Conservation (phyloP, 116 monocot genomes). For the Cymodocea nodosa region DNA sequence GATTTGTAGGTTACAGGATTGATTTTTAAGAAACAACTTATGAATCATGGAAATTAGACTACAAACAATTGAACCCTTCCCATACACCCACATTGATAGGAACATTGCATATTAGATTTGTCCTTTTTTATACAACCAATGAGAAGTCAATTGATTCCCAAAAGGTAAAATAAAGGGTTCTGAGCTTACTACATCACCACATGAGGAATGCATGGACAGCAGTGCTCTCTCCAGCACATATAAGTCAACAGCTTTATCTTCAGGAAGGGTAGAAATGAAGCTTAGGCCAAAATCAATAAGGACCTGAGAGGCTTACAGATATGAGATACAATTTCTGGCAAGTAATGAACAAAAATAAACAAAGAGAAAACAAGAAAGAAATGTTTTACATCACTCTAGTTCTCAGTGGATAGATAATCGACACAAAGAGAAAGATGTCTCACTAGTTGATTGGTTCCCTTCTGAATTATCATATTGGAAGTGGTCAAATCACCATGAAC, state of each 20-base stretch:
- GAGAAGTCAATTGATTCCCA: no score
- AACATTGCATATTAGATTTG: no score
- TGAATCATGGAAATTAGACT: no score
- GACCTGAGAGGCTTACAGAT: conserved; percentile 19
- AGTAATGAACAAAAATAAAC: background rate
- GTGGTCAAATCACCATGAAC: conserved; percentile 92
- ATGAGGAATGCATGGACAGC: conserved; percentile 85
- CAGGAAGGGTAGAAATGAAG: conserved; percentile 74
- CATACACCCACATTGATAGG: no score
- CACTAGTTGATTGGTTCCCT: conserved; percentile 55
- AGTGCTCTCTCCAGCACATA: conserved; percentile 90
- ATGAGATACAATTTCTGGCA: background rate
- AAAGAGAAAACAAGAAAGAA: background rate
- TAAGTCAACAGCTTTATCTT: conserved; percentile 91
- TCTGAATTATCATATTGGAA: conserved; percentile 80
- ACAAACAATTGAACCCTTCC: no score
- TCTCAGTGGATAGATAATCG: background rate
- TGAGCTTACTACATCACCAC: conserved; percentile 50
- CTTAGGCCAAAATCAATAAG: conserved; percentile 90
- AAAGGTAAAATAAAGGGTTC: background rate
- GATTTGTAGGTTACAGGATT: no score
- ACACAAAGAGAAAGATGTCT: conserved; percentile 4
- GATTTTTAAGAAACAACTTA: no score
- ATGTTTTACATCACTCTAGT: background rate
- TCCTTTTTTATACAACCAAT: no score